A percentile compares a stretch with the other conserved stretches of the same genome.
phyloP scores from a whole-genome alignment of 2,329 filamentous ascomycete species.

The Nigrospora sphaerica region DNA sequence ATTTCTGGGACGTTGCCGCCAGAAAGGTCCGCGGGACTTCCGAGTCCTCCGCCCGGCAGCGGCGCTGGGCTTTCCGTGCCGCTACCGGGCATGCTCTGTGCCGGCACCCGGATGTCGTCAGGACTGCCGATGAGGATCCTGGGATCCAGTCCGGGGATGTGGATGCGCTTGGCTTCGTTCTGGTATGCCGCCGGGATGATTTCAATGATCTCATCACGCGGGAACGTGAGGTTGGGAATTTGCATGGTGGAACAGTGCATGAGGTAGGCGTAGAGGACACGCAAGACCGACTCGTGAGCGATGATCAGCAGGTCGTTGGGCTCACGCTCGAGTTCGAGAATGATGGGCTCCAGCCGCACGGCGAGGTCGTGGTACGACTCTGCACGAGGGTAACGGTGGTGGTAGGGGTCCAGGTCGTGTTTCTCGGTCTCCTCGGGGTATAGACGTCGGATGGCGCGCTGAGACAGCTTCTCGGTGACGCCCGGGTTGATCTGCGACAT shows the following conservation, averaged over 20 bases:
- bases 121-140: constrained; percentile 70
- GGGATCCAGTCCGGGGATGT: constrained; percentile 63
- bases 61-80: constrained; percentile 31
- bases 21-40: constrained; percentile 35
- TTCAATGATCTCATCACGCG: constrained; percentile 95
- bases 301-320: constrained; percentile 98
- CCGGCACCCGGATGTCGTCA: constrained; percentile 73
- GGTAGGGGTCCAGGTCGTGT: constrained; percentile 91
- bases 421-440: constrained; percentile 90
- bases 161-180: constrained; percentile 87
- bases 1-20: constrained; percentile 6
- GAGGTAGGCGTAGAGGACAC: constrained; percentile 92
- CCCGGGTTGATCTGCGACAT: constrained; percentile 97
- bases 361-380: constrained; percentile 99
- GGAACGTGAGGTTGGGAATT: constrained; percentile 89
- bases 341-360: constrained; percentile 96
- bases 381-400: constrained; percentile 90
- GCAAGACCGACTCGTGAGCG: constrained; percentile 93
- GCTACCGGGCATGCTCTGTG: constrained; percentile 36
- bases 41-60: constrained; percentile 40
- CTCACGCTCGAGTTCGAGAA: constrained; percentile 92
- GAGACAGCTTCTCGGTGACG: constrained; percentile 89
- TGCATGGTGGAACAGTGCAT: constrained; percentile 97
- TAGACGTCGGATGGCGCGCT: constrained; percentile 68
- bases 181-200: constrained; percentile 97